phyloP scores from a whole-genome alignment of 352 stramenopile genomes.

The Discostella stelligera region DNA sequence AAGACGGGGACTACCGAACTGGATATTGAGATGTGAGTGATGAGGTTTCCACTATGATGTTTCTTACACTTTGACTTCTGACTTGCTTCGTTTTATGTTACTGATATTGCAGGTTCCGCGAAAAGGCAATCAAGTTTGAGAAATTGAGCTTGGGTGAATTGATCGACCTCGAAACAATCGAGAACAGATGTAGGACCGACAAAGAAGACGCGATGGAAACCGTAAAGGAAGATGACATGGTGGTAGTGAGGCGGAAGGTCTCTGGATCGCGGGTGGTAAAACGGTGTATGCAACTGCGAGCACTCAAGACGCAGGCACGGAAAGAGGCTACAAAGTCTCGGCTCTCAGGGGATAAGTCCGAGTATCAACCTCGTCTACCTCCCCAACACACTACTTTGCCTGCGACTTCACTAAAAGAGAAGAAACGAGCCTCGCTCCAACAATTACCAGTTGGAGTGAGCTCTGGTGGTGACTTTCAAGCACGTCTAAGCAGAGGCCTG shows the following conservation, averaged over 20 bases:
- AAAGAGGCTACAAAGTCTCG: slow-evolving; percentile 18
- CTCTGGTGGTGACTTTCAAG: slow-evolving; percentile 3
- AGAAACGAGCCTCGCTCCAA: slow-evolving; percentile 52
- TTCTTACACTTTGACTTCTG: not conserved
- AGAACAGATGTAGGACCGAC: slow-evolving; percentile 39
- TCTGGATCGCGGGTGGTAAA: slow-evolving; percentile 13
- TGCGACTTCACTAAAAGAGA: slow-evolving; percentile 22
- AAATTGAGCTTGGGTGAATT: slow-evolving; percentile 39
- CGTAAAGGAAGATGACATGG: slow-evolving; percentile 29
- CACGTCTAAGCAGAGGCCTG: slow-evolving; percentile 18
- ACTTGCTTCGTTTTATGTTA: not conserved
- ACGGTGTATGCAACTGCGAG: slow-evolving; percentile 17
- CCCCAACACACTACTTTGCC: slow-evolving; percentile 2
- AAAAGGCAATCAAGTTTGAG: slow-evolving; percentile 52
- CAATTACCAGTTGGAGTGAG: not conserved
- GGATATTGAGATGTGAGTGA: slow-evolving; percentile 55
- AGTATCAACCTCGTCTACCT: slow-evolving; percentile 42
- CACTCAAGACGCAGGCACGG: slow-evolving; percentile 22
- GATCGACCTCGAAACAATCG: slow-evolving; percentile 52
- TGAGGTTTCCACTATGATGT: not conserved
- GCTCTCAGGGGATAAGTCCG: slow-evolving; percentile 13
- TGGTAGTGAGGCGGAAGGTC: slow-evolving; percentile 19
- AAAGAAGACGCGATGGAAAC: slow-evolving; percentile 35
- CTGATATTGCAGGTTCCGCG: slow-evolving; percentile 31
- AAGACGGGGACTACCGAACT: slow-evolving; percentile 42